Percentiles rank a stretch among this genome's conserved stretches.
Evolutionary conservation across 768 basidiomycete species (phyloP).

Genomic region (Boletus subcaerulescens): DNA sequence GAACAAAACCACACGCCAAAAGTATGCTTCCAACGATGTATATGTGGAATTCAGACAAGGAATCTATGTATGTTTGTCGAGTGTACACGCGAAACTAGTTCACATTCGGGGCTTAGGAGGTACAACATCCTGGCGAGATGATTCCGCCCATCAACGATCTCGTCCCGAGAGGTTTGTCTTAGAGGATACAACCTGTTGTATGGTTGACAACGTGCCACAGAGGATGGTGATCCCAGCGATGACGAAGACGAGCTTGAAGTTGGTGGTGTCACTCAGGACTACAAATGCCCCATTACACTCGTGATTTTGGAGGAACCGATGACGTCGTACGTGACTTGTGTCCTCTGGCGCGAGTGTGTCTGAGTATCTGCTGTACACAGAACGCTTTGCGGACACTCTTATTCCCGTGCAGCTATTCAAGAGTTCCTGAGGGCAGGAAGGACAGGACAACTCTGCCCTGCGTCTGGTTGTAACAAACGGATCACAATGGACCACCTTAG

Average conservation of each 20-base stretch:
- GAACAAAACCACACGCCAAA: slow-evolving; percentile 70
- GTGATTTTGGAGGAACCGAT: slow-evolving; percentile 65
- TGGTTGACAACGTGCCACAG: slow-evolving; percentile 35
- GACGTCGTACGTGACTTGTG: slow-evolving; percentile 63
- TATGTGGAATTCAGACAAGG: slow-evolving; percentile 63
- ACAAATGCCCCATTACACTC: slow-evolving; percentile 81
- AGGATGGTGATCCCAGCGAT: slow-evolving; percentile 77
- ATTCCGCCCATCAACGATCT: slow-evolving; percentile 80
- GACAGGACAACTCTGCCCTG: slow-evolving; percentile 55
- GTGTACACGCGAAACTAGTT: background rate
- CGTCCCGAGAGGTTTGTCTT: slow-evolving; percentile 57
- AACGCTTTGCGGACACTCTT: slow-evolving; percentile 74
- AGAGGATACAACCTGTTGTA: too few species aligned
- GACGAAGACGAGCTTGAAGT: slow-evolving; percentile 88
- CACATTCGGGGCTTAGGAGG: slow-evolving; percentile 47
- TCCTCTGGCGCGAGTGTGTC: background rate
- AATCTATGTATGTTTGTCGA: slow-evolving; percentile 55
- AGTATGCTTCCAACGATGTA: slow-evolving; percentile 60
- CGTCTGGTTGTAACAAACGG: slow-evolving; percentile 64
- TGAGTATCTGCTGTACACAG: slow-evolving; percentile 35
- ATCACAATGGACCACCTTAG: slow-evolving; percentile 52
- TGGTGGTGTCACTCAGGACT: slow-evolving; percentile 80
- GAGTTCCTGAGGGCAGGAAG: slow-evolving; percentile 50
- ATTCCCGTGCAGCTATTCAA: slow-evolving; percentile 67
- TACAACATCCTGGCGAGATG: slow-evolving; percentile 55